Base-by-base conservation (phyloP, 352 stramenopile species). In the Globisporangium megalacanthum region DNA sequence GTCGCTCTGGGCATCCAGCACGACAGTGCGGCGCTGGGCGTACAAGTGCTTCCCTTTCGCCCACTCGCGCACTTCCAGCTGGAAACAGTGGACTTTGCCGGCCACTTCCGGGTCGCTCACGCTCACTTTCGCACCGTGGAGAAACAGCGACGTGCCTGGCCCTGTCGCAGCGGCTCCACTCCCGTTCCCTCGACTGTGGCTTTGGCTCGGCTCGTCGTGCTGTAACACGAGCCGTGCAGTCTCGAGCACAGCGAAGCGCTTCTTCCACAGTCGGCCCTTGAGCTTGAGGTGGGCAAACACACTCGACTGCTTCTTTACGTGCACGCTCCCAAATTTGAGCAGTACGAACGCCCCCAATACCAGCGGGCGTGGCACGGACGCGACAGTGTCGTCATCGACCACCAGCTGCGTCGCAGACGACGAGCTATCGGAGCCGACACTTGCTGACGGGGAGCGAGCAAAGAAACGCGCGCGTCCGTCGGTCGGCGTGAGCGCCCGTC, bases 41-140 rank as follows among this genome's bases (percentile, higher is more conserved):
- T 75, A 76, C n/a, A 83, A 60, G 54, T 77, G 68, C 52, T 77
- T 86, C 50, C 79, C 80, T 60, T 90, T 91, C 36, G 78, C 89
- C 85, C 85, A 95, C 57, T 88, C 68, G 45, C 80, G 75, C 36
- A 95, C 83, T 55, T 93, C 81, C 22, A 95, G 61, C 70, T 95
- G 79, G 59, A 95, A 92, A 62, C 85, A 93, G 56, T 89, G 86
- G 47, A 88, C 76, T 52, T 92, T 92, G 31, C 66, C 54, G 0
- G 70, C 85, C 44, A 90, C 69, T 52, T 92, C 85, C 0, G 77
- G 74, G 50, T 91, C 77, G 39, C 82, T 90, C 46, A 69, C 80
- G 47, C 67, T 72, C 52, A 95, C 85, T 61, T 88, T 89, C 6
- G 83, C 85, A 52, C 76, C 69, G 37, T 83, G 77, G 25, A 95